Percentiles rank a stretch among this genome's conserved stretches.
These are phyloP conservation scores for Arabidopsis arenosa DNA, from an alignment of 345 rosid genomes.

Conservation along the genomic window DNA sequence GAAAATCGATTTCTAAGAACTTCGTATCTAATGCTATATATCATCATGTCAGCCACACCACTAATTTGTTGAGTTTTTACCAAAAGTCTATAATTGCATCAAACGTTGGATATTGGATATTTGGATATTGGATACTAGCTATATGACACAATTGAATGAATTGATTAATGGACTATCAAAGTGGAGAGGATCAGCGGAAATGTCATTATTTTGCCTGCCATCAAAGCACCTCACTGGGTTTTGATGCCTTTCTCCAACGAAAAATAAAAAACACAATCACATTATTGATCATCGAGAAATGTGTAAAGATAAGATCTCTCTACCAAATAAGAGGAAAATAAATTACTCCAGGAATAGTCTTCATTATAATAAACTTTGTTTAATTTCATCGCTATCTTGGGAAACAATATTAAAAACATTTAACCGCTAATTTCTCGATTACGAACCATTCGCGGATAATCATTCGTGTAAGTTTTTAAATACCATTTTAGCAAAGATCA, in stretches of 20 bases:
- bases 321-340: not conserved
- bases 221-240: conserved; percentile 35
- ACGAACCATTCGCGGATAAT: not conserved
- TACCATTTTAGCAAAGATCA: not conserved
- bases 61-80: conserved; percentile 4
- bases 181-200: conserved; percentile 29
- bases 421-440: not conserved
- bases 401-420: not conserved
- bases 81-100: conserved; percentile 20
- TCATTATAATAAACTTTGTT: not conserved
- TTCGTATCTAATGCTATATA: not conserved
- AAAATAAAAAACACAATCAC: not conserved
- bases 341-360: not conserved
- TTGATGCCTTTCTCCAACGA: conserved; percentile 33
- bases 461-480: not conserved
- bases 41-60: conserved; percentile 23
- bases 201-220: conserved; percentile 46
- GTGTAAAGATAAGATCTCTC: conserved; percentile 38
- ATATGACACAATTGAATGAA: conserved; percentile 19
- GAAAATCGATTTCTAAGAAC: not conserved
- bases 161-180: conserved; percentile 27
- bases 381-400: not conserved
- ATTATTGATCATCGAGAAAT: conserved; percentile 40
- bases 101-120: not conserved
- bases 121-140: conserved; percentile 10